Base-by-base conservation (phyloP, 2,329 filamentous ascomycete species). In the Alternaria gaisen region DNA sequence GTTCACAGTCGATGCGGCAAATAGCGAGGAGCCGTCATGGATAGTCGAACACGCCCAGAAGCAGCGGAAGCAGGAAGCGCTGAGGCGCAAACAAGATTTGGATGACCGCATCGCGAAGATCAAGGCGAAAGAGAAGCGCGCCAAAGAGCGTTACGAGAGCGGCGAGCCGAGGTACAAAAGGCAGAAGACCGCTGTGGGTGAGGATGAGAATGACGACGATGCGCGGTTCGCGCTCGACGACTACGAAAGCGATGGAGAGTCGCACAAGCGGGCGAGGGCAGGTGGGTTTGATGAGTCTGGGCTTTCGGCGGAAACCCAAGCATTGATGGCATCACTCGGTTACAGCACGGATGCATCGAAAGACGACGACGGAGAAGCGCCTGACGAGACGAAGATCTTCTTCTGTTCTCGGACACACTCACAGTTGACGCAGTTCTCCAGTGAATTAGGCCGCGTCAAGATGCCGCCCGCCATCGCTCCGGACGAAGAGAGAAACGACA, bases 341-440 rank as follows among this genome's bases (percentile, higher is more conserved):
- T 78, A 63, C 32, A 72, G 61, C 43, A 53, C 26, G 7, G 65
- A 55, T 11, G 75, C 72, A 12, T 69, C 76, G 16, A 80, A 83
- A 8, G 81, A 85, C 9, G 80, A 83, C 6, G 78, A 83, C n/a
- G 60, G 44, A 26, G 82, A 86, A 38, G 77, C 84, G 8, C 83
- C 87, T 12, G 87, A 92, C 56, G 88, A 90, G 65, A 83, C 91
- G 52, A 97, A 94, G 83, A 91, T 97, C 53, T 97, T 92, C 78
- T 97, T 94, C 80, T 95, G 93, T 57, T 97, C 94, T 8, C 87
- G 94, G 73, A 97, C 94, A 1, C 94, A 97, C 77, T 97, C 94
- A 3, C 94, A 97, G 73, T 81, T 97, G 14, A 90, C 91, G 1
- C 94, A 97, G 74, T 97, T 97, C 77, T 89, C 94, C 18, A 86